Percentiles rank a stretch among this genome's conserved stretches.
phyloP scores from a whole-genome alignment of 164 flowering plant genomes.

The Stephania japonica region DNA sequence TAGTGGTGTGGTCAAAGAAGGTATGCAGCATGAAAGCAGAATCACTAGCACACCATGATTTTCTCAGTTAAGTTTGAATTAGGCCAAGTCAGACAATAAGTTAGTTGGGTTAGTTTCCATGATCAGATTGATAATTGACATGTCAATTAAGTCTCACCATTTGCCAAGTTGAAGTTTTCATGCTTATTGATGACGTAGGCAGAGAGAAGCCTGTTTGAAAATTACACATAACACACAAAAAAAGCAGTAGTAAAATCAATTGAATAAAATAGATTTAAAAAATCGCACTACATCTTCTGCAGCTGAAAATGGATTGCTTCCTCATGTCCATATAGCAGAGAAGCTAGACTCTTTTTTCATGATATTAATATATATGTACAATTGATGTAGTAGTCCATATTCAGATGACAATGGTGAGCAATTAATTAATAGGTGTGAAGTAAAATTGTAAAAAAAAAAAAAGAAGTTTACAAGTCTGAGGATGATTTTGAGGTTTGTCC shows the following conservation, averaged over 20 bases:
- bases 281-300: constrained; percentile 5
- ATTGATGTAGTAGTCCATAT: not conserved
- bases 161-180: not conserved
- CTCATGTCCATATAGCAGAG: constrained; percentile 8
- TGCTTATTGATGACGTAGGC: not conserved
- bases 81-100: not conserved
- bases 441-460: no score
- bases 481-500: constrained; percentile 13
- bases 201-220: not conserved
- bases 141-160: not conserved
- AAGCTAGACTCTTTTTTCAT: constrained; percentile 2
- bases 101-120: not conserved
- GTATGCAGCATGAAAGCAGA: not conserved
- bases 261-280: not conserved
- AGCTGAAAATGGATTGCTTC: constrained; percentile 5
- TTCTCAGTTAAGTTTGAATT: not conserved
- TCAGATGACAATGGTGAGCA: no score
- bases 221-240: not conserved
- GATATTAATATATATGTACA: not conserved
- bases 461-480: constrained; percentile 5
- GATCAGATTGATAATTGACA: not conserved
- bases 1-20: not conserved
- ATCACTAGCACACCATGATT: not conserved
- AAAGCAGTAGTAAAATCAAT: not conserved
- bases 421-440: no score